Evolutionary conservation across 2,329 filamentous ascomycete genomes (phyloP).

Genomic region (Aspergillus pseudoglaucus): DNA sequence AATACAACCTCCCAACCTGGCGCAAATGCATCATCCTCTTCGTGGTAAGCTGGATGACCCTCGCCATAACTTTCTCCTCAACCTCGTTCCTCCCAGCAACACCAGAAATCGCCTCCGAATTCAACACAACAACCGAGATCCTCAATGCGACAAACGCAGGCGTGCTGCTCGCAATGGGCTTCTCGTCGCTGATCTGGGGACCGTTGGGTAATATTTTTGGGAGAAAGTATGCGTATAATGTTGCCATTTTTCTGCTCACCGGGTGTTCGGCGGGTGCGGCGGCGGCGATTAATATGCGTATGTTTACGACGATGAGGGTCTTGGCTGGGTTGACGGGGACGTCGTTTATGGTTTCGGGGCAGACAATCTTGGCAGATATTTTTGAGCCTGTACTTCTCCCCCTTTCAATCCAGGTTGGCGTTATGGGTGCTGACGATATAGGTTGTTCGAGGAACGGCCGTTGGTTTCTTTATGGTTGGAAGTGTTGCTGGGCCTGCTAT

Average conservation of each 20-base stretch:
- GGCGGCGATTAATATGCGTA: slow-evolving; percentile 22
- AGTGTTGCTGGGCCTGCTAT: slow-evolving; percentile 39
- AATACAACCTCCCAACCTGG: slow-evolving; percentile 26
- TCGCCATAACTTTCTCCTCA: slow-evolving; percentile 37
- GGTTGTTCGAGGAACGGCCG: slow-evolving; percentile 38
- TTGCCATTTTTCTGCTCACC: slow-evolving; percentile 27
- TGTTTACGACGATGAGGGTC: slow-evolving; percentile 32
- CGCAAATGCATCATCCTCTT: slow-evolving; percentile 38
- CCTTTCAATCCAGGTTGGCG: background rate
- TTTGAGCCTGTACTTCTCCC: slow-evolving; percentile 27
- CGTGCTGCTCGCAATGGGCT: slow-evolving; percentile 33
- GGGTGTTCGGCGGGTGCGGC: slow-evolving; percentile 28
- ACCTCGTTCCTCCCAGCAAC: slow-evolving; percentile 37
- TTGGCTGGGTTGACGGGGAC: slow-evolving; percentile 32
- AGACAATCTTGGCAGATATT: slow-evolving; percentile 35
- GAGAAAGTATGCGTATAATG: slow-evolving; percentile 25
- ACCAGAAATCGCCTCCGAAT: slow-evolving; percentile 35
- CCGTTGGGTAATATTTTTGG: slow-evolving; percentile 27
- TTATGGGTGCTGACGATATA: slow-evolving; percentile 8
- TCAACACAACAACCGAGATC: slow-evolving; percentile 28
- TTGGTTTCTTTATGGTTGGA: slow-evolving; percentile 40
- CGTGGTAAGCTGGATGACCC: slow-evolving; percentile 36
- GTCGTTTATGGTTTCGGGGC: slow-evolving; percentile 35
- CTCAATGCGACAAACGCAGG: slow-evolving; percentile 34
- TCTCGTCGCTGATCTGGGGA: slow-evolving; percentile 32